A percentile compares a stretch with the other conserved stretches of the same genome.
These are phyloP conservation scores for Alternaria gansuensis DNA, from an alignment of 2,329 filamentous ascomycete genomes.

Conservation along the genomic window DNA sequence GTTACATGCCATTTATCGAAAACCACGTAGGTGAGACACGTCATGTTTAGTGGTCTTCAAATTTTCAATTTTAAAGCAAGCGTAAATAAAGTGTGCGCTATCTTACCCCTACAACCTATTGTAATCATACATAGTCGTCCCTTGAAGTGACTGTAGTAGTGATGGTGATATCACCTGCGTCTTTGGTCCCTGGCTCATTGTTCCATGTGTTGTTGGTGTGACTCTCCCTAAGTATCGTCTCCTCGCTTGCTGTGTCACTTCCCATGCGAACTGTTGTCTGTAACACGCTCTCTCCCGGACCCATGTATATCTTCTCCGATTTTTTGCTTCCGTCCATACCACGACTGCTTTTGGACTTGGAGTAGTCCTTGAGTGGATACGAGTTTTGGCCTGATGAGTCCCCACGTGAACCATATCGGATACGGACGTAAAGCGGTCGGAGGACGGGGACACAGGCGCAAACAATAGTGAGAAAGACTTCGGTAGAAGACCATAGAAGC, in stretches of 20 bases:
- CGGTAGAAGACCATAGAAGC: conserved; percentile 47
- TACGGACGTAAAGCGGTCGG: conserved; percentile 53
- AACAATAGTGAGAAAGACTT: conserved; percentile 60
- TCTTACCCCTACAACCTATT: neutral
- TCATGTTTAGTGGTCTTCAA: neutral
- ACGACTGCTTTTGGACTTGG: conserved; percentile 26
- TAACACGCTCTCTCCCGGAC: conserved; percentile 27
- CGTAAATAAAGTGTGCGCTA: neutral
- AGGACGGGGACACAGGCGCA: conserved; percentile 63
- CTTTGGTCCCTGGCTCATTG: conserved; percentile 11
- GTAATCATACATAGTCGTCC: conserved; percentile 13
- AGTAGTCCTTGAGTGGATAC: conserved; percentile 36
- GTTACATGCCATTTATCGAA: neutral
- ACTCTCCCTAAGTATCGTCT: conserved; percentile 37
- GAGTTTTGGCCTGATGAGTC: conserved; percentile 29
- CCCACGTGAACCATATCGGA: conserved; percentile 34
- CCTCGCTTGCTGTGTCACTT: conserved; percentile 39
- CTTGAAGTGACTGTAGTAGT: conserved; percentile 23
- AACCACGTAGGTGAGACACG: neutral
- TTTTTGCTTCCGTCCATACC: conserved; percentile 15
- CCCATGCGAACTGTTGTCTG: conserved; percentile 35
- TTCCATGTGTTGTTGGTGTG: conserved; percentile 12
- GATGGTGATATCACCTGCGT: conserved; percentile 26
- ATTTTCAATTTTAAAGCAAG: neutral
- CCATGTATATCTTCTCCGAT: conserved; percentile 32